Evolutionary conservation across 2,329 filamentous ascomycete genomes (phyloP).

Genomic region (Hymenoscyphus infarciens): DNA sequence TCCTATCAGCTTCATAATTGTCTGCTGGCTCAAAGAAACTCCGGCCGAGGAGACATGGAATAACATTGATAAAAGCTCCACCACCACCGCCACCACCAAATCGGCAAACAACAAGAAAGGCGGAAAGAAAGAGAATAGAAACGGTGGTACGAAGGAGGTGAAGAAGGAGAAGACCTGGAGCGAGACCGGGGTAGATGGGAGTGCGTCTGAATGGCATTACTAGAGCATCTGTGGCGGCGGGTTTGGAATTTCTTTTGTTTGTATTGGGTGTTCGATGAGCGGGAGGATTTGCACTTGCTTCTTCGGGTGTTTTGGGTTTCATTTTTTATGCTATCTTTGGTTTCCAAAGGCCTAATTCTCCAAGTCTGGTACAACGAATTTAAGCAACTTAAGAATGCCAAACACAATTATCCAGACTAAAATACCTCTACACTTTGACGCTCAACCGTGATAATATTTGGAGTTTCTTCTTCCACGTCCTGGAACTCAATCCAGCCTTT

Average conservation of each 20-base stretch:
- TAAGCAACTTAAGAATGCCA: too few species aligned
- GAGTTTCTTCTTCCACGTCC: constrained; percentile 27
- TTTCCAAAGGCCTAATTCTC: too few species aligned
- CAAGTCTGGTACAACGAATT: too few species aligned
- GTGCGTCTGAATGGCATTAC: background rate
- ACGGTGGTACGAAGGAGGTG: background rate
- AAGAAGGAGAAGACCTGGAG: background rate
- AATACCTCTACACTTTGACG: constrained; percentile 2
- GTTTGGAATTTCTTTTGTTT: background rate
- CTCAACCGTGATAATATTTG: background rate
- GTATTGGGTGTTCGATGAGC: background rate
- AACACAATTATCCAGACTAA: background rate
- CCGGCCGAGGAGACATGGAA: background rate
- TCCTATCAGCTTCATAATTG: background rate
- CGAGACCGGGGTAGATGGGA: background rate
- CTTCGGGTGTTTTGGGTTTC: background rate
- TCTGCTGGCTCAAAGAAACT: background rate
- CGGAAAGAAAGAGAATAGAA: background rate
- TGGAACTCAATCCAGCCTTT: constrained; percentile 43
- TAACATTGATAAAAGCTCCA: background rate
- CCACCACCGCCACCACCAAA: background rate
- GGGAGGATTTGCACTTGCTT: background rate
- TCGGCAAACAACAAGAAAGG: background rate
- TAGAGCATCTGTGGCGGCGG: background rate
- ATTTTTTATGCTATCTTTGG: background rate